Percentiles rank a stretch among this genome's conserved stretches.
phyloP scores from a whole-genome alignment of 768 basidiomycete species.

The Boletus rubropictus region DNA sequence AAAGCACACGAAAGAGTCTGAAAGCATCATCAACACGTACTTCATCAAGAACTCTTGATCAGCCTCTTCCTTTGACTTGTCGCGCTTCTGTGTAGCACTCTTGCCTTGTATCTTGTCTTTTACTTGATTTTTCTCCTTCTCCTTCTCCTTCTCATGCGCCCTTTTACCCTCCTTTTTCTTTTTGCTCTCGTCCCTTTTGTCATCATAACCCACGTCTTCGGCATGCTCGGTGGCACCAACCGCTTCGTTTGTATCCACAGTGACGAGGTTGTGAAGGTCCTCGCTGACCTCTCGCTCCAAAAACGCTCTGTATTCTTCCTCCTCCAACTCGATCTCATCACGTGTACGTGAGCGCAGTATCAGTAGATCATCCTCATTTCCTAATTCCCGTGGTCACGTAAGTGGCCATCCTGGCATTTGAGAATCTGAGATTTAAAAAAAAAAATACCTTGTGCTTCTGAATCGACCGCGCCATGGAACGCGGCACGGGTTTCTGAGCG shows the following conservation, averaged over 20 bases:
- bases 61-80: slow-evolving; percentile 47
- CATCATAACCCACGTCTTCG: slow-evolving; percentile 24
- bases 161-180: slow-evolving; percentile 34
- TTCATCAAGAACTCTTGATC: slow-evolving; percentile 89
- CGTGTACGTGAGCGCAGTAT: slow-evolving; percentile 70
- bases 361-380: slow-evolving; percentile 64
- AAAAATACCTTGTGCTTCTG: slow-evolving; percentile 11
- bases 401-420: not conserved
- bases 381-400: slow-evolving; percentile 11
- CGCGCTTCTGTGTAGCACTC: slow-evolving; percentile 16
- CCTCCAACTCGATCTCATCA: slow-evolving; percentile 72
- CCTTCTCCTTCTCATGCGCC: slow-evolving; percentile 29
- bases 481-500: slow-evolving; percentile 80
- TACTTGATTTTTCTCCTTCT: slow-evolving; percentile 18
- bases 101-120: slow-evolving; percentile 16
- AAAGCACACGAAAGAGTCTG: not conserved
- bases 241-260: slow-evolving; percentile 34
- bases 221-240: slow-evolving; percentile 21
- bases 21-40: slow-evolving; percentile 41
- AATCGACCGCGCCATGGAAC: slow-evolving; percentile 50
- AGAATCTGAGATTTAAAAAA: not conserved
- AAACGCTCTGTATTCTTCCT: slow-evolving; percentile 80
- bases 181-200: slow-evolving; percentile 25
- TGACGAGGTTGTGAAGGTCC: slow-evolving; percentile 64
- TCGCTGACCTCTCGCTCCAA: slow-evolving; percentile 77